Percentiles rank a stretch among this genome's conserved stretches.
phyloP scores from a whole-genome alignment of 2,329 filamentous ascomycete species.

The Penicillium brevicompactum region DNA sequence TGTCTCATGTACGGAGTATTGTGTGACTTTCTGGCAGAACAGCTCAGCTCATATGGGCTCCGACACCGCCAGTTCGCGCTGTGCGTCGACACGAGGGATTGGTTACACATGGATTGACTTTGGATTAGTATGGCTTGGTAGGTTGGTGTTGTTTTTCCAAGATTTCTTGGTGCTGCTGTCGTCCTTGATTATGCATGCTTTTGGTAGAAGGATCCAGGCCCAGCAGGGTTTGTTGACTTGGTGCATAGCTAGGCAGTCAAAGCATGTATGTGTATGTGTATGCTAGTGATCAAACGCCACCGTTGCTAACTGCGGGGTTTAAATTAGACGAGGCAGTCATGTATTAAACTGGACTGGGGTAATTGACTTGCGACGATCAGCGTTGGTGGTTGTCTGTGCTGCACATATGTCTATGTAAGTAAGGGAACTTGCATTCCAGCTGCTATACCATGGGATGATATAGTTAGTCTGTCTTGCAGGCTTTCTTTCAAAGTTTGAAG shows the following conservation, averaged over 20 bases:
- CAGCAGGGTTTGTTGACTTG: neutral
- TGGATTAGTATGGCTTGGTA: too few relatives aligned
- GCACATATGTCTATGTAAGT: neutral
- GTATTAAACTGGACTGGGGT: neutral
- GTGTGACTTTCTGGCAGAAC: neutral
- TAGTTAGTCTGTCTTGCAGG: conserved; percentile 1
- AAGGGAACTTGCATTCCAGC: neutral
- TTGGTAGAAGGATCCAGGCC: neutral
- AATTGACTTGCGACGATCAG: neutral
- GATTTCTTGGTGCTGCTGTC: neutral
- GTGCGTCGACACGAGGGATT: neutral
- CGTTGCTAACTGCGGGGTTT: neutral
- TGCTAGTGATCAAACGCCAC: neutral
- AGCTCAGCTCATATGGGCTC: neutral
- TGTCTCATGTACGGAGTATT: neutral
- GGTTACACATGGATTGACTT: neutral
- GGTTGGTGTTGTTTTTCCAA: neutral
- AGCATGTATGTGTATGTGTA: neutral
- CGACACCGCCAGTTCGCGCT: conserved; percentile 1
- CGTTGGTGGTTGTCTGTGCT: neutral
- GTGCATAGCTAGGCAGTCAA: neutral
- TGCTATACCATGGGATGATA: neutral
- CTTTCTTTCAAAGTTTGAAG: neutral
- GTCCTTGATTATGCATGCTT: neutral
- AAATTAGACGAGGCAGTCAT: neutral